Evolutionary conservation across 2,329 filamentous ascomycete species (phyloP), one percentile per base, ranked within the genome.

Genomic region (Ilyonectria mors-panacis): DNA sequence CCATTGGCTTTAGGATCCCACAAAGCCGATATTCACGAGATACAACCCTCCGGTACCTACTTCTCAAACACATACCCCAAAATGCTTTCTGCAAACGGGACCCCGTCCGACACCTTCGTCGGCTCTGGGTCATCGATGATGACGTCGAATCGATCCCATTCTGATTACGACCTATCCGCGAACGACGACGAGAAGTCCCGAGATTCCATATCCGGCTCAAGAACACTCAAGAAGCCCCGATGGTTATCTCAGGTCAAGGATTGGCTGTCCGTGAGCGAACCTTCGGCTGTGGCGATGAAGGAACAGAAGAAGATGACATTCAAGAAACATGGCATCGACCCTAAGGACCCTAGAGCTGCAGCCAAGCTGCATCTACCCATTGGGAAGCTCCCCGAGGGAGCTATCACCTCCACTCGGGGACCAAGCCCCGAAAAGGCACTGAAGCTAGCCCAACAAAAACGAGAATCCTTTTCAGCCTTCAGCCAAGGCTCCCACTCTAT

Each of bases 211-310:
- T 68, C 67, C 6, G 44, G 63, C 13, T 67, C 60, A 61, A 48
- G 39, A 48, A 59, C 37, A 59, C 61, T 51, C 19, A 78, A 76
- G 58, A 78, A 79, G 35, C 65, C 71, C n/a, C 65, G 73, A 42
- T 86, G 84, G 82, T 63, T 85, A 23, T 76, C 76, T 7, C 81
- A 83, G 30, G 74, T 86, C 54, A 88, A 85, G 65, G 81, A 79
- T 50, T 88, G 86, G 86, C 73, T 87, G 8, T 79, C 80, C 2
- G 79, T 81, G 23, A 85, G 82, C 54, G 86, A 88, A 68, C 86
- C 86, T 12, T 87, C 86, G 0, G 79, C 80, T 2, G 83, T 85
- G 50, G 86, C 85, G 1, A 78, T 86, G 70, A 85, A 83, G 69
- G 75, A 83, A 15, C 83, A 86, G 68, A 84, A 82, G 70, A 81